Evolutionary conservation across 192 early-diverging fungal genomes (phyloP), one percentile per base, ranked within the genome.

Genomic region (Coemansia sp.): DNA sequence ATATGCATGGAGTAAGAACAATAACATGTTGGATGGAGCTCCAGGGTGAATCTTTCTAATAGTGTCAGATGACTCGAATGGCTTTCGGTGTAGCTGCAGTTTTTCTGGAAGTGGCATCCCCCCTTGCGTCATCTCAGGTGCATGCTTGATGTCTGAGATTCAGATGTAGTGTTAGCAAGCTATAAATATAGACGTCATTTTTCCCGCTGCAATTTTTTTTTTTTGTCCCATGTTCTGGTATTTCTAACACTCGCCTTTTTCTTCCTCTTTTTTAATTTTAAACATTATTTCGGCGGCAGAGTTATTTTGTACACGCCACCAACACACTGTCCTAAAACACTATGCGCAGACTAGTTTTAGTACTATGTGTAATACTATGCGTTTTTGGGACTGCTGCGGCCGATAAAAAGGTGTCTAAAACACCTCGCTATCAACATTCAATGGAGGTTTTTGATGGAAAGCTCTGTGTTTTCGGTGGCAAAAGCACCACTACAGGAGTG

Each of bases 381-480:
- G 39, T 46, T 46, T 36, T 58, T 11, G 51, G 39, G n/a, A 53
- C 39, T 4, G 56, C 23, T 24, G 32, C 51, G 56, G 66, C 36
- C 8, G 36, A 29, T 11, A 19, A 27, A 3, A 25, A 51, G 32
- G 51, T 78, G 63, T 53, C 27, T 19, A 68, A 62, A 19, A 39
- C 53, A 5, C 77, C 77, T 1, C 71, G 77, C 21, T 79, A 65
- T 20, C 77, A 79, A 31, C 77, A 79, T 55, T 59, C 77, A n/a
- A 74, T 74, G 72, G 77, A 79, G 64, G 65, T 79, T 59, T 61
- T 79, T 42, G 57, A 70, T 17, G 77, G 77, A 17, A 56, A 79
- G 61, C 55, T 79, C 14, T 79, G 77, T 39, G 77, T 79, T 20
- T 79, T 79, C 61, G 77, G 77, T 20, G 77, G 77, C 22, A 79